Conservation (phyloP, 73 alveolate genomes). For the Symbiodinium pilosum region DNA sequence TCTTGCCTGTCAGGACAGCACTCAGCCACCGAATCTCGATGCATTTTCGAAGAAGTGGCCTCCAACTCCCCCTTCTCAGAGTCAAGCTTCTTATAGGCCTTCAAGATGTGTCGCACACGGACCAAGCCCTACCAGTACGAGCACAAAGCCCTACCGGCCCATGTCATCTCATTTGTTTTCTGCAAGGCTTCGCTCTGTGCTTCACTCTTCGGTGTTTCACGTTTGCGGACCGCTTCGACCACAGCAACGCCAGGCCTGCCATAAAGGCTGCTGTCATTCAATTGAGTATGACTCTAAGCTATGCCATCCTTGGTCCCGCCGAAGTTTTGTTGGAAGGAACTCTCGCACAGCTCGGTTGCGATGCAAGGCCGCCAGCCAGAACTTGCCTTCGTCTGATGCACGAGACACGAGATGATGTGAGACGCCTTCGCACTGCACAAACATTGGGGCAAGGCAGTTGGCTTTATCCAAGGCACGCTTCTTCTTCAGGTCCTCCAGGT, state of each 20-base stretch:
- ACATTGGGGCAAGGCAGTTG: no score
- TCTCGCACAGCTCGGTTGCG: slow-evolving; percentile 37
- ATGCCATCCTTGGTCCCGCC: slow-evolving; percentile 48
- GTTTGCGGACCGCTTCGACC: background rate
- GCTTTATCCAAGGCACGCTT: background rate
- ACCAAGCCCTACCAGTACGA: no score
- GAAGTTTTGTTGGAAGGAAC: slow-evolving; percentile 61
- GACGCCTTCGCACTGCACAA: no score
- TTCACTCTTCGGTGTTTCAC: no score
- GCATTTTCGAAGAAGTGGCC: background rate
- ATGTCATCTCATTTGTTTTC: no score
- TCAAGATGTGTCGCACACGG: background rate
- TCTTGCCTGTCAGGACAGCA: slow-evolving; percentile 6
- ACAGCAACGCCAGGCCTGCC: background rate
- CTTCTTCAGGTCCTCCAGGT: background rate
- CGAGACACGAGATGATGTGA: no score
- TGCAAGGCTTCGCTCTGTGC: no score
- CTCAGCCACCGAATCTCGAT: no score
- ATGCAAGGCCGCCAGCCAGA: slow-evolving; percentile 78
- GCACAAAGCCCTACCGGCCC: no score
- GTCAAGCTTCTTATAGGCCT: slow-evolving; percentile 77
- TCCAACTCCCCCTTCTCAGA: slow-evolving; percentile 62
- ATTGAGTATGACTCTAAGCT: background rate
- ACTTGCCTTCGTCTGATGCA: background rate
- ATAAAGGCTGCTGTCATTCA: background rate